Conservation (phyloP, 257 asterid species). For the Fraxinus pennsylvanica region DNA sequence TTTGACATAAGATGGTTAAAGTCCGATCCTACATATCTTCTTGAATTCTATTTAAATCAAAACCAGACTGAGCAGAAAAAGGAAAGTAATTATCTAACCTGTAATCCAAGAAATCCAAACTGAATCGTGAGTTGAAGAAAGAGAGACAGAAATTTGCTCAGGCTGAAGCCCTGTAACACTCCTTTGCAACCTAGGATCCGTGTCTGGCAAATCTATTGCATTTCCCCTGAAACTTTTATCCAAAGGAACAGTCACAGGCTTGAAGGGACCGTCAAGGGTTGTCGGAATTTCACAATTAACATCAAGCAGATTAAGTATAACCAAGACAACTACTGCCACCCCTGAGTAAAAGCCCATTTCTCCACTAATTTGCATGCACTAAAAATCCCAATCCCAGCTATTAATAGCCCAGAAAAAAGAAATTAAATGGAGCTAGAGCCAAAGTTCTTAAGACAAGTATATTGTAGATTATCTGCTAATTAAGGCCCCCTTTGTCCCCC, state of each 20-base stretch:
- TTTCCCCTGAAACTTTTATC: conserved; percentile 72
- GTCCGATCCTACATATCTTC: neutral
- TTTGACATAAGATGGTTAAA: too few species aligned
- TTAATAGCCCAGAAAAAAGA: neutral
- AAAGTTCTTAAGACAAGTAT: too few species aligned
- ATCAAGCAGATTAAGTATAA: conserved; percentile 30
- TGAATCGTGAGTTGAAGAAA: conserved; percentile 69
- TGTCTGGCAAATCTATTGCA: conserved; percentile 81
- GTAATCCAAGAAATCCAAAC: conserved; percentile 96
- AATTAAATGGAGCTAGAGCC: neutral
- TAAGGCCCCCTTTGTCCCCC: too few species aligned
- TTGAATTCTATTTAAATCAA: neutral
- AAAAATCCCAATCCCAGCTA: conserved; percentile 1
- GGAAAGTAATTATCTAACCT: conserved; percentile 41
- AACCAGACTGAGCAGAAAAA: neutral
- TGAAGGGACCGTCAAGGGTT: conserved; percentile 81
- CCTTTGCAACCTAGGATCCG: conserved; percentile 77
- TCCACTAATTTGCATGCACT: neutral
- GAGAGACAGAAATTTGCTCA: conserved; percentile 83
- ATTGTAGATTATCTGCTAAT: too few species aligned
- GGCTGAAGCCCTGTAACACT: conserved; percentile 67
- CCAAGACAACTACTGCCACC: conserved; percentile 19
- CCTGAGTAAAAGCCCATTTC: conserved; percentile 31
- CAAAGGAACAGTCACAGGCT: conserved; percentile 74
- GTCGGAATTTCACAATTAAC: conserved; percentile 53